Percentiles rank a stretch among this genome's conserved stretches.
Conservation (phyloP, 1,284 basidiomycete species). For the Coniferiporia sulphurascens region DNA sequence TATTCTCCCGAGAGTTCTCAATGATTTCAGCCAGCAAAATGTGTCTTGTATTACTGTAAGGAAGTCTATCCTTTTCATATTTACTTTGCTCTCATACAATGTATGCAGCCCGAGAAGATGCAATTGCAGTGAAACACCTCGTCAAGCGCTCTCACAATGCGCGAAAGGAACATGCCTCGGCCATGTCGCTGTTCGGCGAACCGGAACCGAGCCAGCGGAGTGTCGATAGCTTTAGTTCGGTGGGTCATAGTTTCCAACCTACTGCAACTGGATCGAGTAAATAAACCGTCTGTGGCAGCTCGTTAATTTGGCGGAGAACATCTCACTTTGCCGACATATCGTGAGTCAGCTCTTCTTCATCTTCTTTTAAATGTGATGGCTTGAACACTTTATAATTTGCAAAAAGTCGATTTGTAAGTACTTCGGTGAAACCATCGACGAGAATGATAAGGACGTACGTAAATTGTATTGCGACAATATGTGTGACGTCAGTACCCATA, state of each 20-base stretch:
- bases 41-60: slow-evolving; percentile 78
- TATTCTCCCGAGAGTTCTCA: slow-evolving; percentile 5
- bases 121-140: slow-evolving; percentile 46
- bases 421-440: slow-evolving; percentile 73
- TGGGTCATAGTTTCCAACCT: slow-evolving; percentile 30
- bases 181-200: slow-evolving; percentile 22
- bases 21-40: slow-evolving; percentile 63
- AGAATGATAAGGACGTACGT: slow-evolving; percentile 40
- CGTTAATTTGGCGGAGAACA: slow-evolving; percentile 62
- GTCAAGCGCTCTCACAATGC: slow-evolving; percentile 46
- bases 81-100: neutral
- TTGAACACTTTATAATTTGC: neutral
- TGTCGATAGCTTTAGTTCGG: slow-evolving; percentile 59
- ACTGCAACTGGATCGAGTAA: neutral
- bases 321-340: slow-evolving; percentile 67
- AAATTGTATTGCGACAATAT: slow-evolving; percentile 67
- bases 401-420: slow-evolving; percentile 71
- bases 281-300: slow-evolving; percentile 39
- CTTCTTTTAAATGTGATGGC: neutral
- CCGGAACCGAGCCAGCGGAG: slow-evolving; percentile 64
- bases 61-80: neutral
- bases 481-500: slow-evolving; percentile 67
- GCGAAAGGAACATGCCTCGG: slow-evolving; percentile 27
- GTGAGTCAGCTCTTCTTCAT: slow-evolving; percentile 35
- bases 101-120: slow-evolving; percentile 72